These are phyloP conservation scores for Coffea canephora DNA, from an alignment of 257 asterid genomes.

Conservation along the genomic window DNA sequence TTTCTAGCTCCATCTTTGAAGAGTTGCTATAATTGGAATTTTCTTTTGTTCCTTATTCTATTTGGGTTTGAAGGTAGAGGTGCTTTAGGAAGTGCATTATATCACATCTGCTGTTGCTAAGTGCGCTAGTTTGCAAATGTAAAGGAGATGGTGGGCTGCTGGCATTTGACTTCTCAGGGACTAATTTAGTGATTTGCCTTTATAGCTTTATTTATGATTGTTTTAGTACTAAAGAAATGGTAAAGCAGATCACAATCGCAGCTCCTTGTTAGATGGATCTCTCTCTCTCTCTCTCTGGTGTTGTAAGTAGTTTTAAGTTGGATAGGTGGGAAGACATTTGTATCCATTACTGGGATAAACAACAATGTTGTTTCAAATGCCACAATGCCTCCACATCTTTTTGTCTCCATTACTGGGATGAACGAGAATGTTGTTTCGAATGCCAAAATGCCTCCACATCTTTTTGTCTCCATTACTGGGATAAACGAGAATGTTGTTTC, in stretches of 20 bases:
- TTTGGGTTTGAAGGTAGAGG: neutral
- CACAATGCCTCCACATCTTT: neutral
- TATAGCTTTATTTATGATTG: no score
- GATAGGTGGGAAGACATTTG: neutral
- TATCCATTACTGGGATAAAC: neutral
- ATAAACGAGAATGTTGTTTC: neutral
- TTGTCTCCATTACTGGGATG: neutral
- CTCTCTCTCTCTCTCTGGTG: neutral
- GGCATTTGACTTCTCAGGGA: neutral
- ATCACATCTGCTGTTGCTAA: neutral
- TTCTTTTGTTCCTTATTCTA: neutral
- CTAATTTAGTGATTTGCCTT: neutral
- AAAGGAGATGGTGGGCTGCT: neutral
- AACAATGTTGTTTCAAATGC: neutral
- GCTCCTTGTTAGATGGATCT: neutral
- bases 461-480: neutral
- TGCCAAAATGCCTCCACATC: neutral
- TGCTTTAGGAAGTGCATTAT: neutral
- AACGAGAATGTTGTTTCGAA: neutral
- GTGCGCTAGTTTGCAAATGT: neutral
- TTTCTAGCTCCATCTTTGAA: neutral
- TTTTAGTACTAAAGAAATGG: no score
- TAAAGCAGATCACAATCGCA: neutral
- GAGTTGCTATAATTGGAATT: neutral
- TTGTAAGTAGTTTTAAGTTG: neutral